Conservation (phyloP, 176 grass and related monocot genomes). For the Bonia amplexicaulis region DNA sequence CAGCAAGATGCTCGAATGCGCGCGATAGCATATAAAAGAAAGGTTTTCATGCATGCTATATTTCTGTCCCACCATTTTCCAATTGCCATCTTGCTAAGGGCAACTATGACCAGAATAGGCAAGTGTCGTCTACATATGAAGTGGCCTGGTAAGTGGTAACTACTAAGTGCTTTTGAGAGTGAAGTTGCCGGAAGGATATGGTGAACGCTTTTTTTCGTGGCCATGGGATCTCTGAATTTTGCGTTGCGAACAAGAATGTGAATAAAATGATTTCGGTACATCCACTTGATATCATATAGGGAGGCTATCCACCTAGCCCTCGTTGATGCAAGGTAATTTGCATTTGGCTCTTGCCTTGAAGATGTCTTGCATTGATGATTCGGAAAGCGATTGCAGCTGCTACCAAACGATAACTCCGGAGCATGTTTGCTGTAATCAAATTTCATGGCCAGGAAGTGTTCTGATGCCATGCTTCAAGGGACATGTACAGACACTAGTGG, state of each 20-base stretch:
- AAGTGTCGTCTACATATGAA: neutral
- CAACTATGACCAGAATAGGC: neutral
- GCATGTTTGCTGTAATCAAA: conserved; percentile 12
- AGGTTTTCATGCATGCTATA: neutral
- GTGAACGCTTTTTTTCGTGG: neutral
- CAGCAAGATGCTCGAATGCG: neutral
- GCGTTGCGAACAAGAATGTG: neutral
- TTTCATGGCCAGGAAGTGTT: conserved; percentile 25
- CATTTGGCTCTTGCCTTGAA: conserved; percentile 4
- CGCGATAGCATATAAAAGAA: neutral
- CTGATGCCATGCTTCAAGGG: conserved; percentile 33
- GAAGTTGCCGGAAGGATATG: neutral
- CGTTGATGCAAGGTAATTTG: neutral
- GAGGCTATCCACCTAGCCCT: neutral
- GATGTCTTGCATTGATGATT: neutral
- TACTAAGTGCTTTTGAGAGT: neutral
- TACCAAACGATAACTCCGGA: neutral
- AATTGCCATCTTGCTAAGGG: conserved; percentile 24
- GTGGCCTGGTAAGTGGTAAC: neutral
- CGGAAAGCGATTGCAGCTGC: conserved; percentile 6
- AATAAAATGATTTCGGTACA: neutral
- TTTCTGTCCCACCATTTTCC: conserved; percentile 8
- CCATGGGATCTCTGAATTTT: neutral
- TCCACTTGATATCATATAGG: neutral
- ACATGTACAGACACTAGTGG: conserved; percentile 16